Percentiles rank a stretch among this genome's conserved stretches.
Conservation (phyloP, 1,284 basidiomycete species). For the Binderoboletus segoi region DNA sequence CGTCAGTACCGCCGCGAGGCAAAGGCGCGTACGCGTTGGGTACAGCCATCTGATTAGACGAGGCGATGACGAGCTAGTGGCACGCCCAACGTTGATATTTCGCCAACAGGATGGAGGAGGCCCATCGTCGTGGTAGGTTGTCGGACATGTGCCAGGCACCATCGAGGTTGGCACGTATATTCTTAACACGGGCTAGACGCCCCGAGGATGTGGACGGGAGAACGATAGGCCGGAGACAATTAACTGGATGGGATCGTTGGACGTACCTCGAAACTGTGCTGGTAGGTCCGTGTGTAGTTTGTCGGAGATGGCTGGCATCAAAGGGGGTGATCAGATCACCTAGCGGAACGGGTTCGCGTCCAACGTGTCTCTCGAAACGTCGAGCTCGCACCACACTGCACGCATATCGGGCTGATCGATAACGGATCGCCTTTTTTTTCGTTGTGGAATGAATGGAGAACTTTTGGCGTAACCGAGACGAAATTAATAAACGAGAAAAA, state of each 20-base stretch:
- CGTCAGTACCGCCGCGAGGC: constrained; percentile 10
- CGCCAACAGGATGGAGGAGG: no score
- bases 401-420: constrained; percentile 20
- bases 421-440: constrained; percentile 13
- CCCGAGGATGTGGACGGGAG: not conserved
- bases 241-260: constrained; percentile 1
- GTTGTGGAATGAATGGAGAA: constrained; percentile 4
- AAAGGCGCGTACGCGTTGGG: not conserved
- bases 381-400: no score
- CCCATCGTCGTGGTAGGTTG: no score
- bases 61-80: not conserved
- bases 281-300: not conserved
- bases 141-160: no score
- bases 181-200: not conserved
- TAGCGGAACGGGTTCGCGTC: not conserved
- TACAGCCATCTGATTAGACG: not conserved
- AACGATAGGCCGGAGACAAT: not conserved
- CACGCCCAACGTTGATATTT: not conserved
- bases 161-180: no score
- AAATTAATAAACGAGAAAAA: constrained; percentile 12
- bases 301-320: not conserved
- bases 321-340: constrained; percentile 7
- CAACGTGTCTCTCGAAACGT: constrained; percentile 5
- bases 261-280: not conserved
- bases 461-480: constrained; percentile 8